A percentile compares a stretch with the other conserved stretches of the same genome.
Conservation (phyloP, 352 stramenopile genomes). For the Globisporangium yorkense region DNA sequence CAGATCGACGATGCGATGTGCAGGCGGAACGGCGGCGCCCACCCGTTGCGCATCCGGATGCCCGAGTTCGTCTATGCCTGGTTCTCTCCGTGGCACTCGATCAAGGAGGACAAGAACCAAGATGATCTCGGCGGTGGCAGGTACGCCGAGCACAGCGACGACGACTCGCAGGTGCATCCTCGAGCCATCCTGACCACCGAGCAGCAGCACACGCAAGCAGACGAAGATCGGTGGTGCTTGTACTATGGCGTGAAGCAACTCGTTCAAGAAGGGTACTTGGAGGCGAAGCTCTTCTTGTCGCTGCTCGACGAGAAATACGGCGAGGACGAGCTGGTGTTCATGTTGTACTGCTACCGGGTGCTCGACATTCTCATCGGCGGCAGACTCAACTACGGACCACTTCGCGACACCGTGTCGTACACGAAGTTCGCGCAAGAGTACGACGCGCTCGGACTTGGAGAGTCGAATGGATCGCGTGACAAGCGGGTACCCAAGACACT, state of each 20-base stretch:
- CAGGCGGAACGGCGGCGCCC: slow-evolving; percentile 31
- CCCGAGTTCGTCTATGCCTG: slow-evolving; percentile 92
- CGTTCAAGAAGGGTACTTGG: slow-evolving; percentile 79
- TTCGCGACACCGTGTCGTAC: slow-evolving; percentile 55
- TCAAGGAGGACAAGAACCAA: slow-evolving; percentile 53
- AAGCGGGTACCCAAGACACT: slow-evolving; percentile 56
- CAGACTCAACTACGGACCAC: slow-evolving; percentile 53
- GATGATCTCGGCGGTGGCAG: slow-evolving; percentile 20
- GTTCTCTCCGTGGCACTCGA: slow-evolving; percentile 75
- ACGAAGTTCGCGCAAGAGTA: slow-evolving; percentile 48
- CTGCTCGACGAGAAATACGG: slow-evolving; percentile 91
- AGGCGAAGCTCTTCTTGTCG: slow-evolving; percentile 89
- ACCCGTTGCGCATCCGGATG: slow-evolving; percentile 76
- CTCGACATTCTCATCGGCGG: slow-evolving; percentile 64
- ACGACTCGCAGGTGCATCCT: neutral
- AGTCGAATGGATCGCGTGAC: neutral
- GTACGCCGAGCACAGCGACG: neutral
- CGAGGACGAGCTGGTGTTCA: slow-evolving; percentile 89
- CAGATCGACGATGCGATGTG: slow-evolving; percentile 76
- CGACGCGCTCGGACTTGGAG: slow-evolving; percentile 18
- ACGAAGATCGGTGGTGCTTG: slow-evolving; percentile 90
- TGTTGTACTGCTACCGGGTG: slow-evolving; percentile 85
- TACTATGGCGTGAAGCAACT: slow-evolving; percentile 90
- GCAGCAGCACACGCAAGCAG: slow-evolving; percentile 48
- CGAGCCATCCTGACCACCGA: slow-evolving; percentile 17